A percentile compares a stretch with the other conserved stretches of the same genome.
Conservation (phyloP, 192 early-diverging fungal species). For the Obelidium mucronatum region DNA sequence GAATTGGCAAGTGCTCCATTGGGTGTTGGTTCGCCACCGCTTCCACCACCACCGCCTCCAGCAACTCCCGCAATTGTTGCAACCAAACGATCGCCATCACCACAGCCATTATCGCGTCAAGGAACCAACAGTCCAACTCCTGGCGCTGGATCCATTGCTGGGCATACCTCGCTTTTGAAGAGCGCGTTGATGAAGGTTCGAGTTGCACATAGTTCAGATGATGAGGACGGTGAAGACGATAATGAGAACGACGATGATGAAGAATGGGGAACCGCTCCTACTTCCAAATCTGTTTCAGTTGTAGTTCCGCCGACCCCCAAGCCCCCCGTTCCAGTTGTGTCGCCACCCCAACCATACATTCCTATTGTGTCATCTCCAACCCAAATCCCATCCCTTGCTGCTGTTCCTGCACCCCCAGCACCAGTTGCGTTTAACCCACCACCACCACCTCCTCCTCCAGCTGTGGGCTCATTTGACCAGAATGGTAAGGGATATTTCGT, state of each 20-base stretch:
- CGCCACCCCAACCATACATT: neutral
- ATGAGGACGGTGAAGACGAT: conserved; percentile 21
- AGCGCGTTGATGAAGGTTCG: conserved; percentile 24
- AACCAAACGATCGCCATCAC: neutral
- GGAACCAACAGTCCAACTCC: conserved; percentile 11
- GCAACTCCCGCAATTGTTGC: neutral
- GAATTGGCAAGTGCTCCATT: neutral
- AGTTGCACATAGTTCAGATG: conserved; percentile 26
- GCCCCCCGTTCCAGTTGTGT: conserved; percentile 10
- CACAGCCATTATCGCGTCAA: conserved; percentile 19
- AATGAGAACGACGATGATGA: conserved; percentile 27
- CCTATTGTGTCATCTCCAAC: neutral
- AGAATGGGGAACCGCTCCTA: conserved; percentile 32
- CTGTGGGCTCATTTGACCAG: neutral
- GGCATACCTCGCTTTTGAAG: conserved; percentile 9
- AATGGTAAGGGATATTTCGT: neutral
- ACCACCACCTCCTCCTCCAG: neutral
- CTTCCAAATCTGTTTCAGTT: conserved; percentile 5
- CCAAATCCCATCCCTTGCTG: neutral
- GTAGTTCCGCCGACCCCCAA: neutral
- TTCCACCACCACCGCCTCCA: conserved; percentile 33
- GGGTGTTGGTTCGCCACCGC: conserved; percentile 6
- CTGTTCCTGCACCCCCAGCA: neutral
- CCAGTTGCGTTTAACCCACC: neutral
- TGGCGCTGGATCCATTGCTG: neutral